These are phyloP conservation scores for Thalassiosira exigua DNA, from an alignment of 352 stramenopile genomes.

Conservation along the genomic window DNA sequence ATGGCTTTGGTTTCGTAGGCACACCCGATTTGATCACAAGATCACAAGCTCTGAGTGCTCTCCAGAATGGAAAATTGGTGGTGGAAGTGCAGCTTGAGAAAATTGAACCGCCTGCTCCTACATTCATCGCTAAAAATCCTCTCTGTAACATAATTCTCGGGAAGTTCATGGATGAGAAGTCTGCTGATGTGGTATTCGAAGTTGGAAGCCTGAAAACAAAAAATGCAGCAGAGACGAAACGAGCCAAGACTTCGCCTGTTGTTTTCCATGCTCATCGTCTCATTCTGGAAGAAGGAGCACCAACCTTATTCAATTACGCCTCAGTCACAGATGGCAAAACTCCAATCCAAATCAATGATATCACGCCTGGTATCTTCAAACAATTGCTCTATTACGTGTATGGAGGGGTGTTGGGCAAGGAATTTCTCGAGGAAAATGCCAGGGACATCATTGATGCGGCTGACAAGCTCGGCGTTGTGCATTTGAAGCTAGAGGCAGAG, in stretches of 20 bases:
- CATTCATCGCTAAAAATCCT: conserved; percentile 34
- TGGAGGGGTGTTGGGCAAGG: conserved; percentile 4
- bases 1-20: too few relatives aligned
- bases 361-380: conserved; percentile 33
- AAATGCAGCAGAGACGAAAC: not conserved
- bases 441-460: conserved; percentile 37
- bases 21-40: not conserved
- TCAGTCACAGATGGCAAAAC: not conserved
- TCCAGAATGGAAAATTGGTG: conserved; percentile 24
- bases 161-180: conserved; percentile 22
- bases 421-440: conserved; percentile 7
- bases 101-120: not conserved
- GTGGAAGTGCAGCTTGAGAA: conserved; percentile 29
- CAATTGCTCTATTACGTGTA: conserved; percentile 20
- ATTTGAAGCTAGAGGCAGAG: conserved; percentile 38
- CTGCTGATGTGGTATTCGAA: conserved; percentile 37
- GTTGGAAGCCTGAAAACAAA: conserved; percentile 8
- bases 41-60: not conserved
- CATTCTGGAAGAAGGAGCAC: not conserved
- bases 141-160: conserved; percentile 17
- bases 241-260: conserved; percentile 4
- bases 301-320: not conserved
- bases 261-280: conserved; percentile 4
- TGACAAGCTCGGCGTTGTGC: conserved; percentile 27
- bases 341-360: conserved; percentile 5